Evolutionary conservation across 1,139 yeast species (phyloP).

Genomic region (Diutina scorzettiae): DNA sequence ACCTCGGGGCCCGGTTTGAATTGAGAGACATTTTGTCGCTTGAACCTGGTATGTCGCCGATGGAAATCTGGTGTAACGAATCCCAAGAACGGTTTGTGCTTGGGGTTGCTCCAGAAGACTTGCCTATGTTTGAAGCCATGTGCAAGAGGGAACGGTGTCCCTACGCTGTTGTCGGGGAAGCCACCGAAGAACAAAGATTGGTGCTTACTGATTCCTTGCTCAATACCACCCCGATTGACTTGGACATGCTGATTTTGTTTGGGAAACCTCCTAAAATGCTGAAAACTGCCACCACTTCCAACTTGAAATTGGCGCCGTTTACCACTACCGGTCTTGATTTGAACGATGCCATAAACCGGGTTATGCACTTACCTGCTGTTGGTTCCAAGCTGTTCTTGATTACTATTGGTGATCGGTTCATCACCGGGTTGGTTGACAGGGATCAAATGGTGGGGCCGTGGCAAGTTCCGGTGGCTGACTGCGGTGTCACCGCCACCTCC

Average conservation of each 20-base stretch:
- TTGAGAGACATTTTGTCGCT: conserved; percentile 80
- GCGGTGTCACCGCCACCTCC: conserved; percentile 90
- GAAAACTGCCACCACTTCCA: conserved; percentile 57
- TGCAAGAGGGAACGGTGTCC: conserved; percentile 97
- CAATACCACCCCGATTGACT: conserved; percentile 77
- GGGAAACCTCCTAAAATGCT: conserved; percentile 97
- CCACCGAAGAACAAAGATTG: conserved; percentile 78
- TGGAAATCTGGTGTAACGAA: conserved; percentile 99
- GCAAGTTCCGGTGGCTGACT: conserved; percentile 99
- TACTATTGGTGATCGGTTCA: conserved; percentile 95
- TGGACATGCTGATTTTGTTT: conserved; percentile 92
- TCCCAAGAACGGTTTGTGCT: conserved; percentile 97
- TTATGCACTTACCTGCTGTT: conserved; percentile 82
- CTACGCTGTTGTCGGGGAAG: conserved; percentile 89
- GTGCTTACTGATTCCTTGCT: conserved; percentile 70
- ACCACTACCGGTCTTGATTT: conserved; percentile 21
- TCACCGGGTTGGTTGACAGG: conserved; percentile 92
- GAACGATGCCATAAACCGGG: conserved; percentile 68
- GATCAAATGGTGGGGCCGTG: conserved; percentile 99
- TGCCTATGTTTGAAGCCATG: conserved; percentile 58
- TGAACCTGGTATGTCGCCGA: conserved; percentile 98
- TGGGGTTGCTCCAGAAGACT: conserved; percentile 77
- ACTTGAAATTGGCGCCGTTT: conserved; percentile 43
- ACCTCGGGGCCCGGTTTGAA: conserved; percentile 87
- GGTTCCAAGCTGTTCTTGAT: conserved; percentile 92